A percentile compares a stretch with the other conserved stretches of the same genome.
phyloP scores from a whole-genome alignment of 1,139 yeast species.

The Saccharomyces hybrid region DNA sequence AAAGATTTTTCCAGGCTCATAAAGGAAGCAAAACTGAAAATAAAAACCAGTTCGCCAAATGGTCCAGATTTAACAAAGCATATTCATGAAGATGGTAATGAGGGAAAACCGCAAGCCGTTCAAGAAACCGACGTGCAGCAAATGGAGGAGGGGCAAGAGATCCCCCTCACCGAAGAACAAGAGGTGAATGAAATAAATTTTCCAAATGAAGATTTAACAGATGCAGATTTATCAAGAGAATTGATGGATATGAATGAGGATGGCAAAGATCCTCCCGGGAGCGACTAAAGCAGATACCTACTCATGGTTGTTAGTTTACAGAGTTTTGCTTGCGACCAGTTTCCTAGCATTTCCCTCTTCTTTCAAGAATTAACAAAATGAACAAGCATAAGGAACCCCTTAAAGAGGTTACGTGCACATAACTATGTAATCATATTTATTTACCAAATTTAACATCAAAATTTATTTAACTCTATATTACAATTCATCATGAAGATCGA shows the following conservation, averaged over 20 bases:
- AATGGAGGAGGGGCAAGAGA: neutral
- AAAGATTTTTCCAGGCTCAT: slow-evolving; percentile 47
- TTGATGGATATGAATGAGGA: slow-evolving; percentile 1
- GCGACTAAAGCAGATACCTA: neutral
- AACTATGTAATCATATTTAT: neutral
- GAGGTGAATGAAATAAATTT: neutral
- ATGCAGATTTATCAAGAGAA: slow-evolving; percentile 8
- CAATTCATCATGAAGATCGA: neutral
- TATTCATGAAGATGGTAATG: neutral
- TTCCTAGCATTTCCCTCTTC: too few relatives aligned
- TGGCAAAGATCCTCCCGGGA: neutral
- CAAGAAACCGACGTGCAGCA: neutral
- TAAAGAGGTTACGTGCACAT: neutral
- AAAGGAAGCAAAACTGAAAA: slow-evolving; percentile 40
- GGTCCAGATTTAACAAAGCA: slow-evolving; percentile 1
- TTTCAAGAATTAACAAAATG: neutral
- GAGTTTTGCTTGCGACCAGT: too few relatives aligned
- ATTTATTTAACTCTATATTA: neutral
- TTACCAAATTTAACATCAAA: neutral
- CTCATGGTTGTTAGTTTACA: too few relatives aligned
- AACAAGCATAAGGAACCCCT: too few relatives aligned
- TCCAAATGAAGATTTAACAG: slow-evolving; percentile 4
- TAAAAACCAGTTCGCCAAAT: slow-evolving; percentile 5
- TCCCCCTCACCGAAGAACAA: neutral
- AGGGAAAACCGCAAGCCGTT: neutral